Percentiles rank a stretch among this genome's conserved stretches.
Evolutionary conservation across 2,329 filamentous ascomycete genomes (phyloP).

Genomic region (Fusarium nisikadoi): DNA sequence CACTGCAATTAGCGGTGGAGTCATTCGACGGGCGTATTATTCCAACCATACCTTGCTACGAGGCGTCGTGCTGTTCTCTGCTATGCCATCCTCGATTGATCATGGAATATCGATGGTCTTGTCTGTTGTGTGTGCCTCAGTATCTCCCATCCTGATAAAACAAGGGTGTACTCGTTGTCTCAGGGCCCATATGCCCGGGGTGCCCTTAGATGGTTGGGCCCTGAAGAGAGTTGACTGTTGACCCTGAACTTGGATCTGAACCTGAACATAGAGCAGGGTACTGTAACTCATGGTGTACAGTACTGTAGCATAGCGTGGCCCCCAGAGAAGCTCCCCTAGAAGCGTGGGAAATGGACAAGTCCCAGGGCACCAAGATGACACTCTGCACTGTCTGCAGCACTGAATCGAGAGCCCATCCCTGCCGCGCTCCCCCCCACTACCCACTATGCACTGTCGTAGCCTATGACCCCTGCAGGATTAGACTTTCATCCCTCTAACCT

Average conservation of each 20-base stretch:
- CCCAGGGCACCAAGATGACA: constrained; percentile 25
- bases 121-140: not conserved
- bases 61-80: constrained; percentile 1
- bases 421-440: constrained; percentile 1
- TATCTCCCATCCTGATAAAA: constrained; percentile 4
- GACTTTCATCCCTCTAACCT: constrained; percentile 39
- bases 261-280: not conserved
- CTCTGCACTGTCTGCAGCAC: constrained; percentile 23
- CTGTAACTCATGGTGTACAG: not conserved
- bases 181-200: constrained; percentile 14
- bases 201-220: constrained; percentile 13
- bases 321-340: constrained; percentile 22
- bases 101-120: constrained; percentile 14
- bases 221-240: constrained; percentile 6
- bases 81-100: constrained; percentile 5
- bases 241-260: not conserved
- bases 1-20: constrained; percentile 25
- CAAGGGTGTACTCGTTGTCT: constrained; percentile 19
- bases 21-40: not conserved
- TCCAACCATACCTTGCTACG: constrained; percentile 1
- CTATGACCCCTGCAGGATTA: constrained; percentile 35
- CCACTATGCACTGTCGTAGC: constrained; percentile 4
- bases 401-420: constrained; percentile 23
- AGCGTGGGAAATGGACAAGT: constrained; percentile 23
- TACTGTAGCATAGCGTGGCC: constrained; percentile 6